These are phyloP conservation scores for Mucuna pruriens DNA, from an alignment of 306 rosid genomes.

Conservation along the genomic window DNA sequence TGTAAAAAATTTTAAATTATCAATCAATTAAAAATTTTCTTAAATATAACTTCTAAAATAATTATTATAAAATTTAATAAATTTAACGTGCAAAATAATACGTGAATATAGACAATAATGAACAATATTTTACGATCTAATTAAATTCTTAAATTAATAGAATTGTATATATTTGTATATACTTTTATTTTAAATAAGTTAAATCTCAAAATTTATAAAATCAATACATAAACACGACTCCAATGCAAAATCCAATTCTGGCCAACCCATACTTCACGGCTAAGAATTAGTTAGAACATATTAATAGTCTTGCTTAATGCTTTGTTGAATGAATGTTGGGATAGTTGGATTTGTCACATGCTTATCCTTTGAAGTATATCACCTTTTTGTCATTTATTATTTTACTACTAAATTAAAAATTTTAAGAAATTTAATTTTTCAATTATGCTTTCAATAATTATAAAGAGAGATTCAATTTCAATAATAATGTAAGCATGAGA, in stretches of 20 bases:
- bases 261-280: neutral
- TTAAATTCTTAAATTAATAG: no score
- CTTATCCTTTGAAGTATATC: neutral
- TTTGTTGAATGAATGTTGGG: neutral
- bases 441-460: no score
- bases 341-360: neutral
- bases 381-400: neutral
- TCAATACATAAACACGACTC: neutral
- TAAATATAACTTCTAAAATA: no score
- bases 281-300: neutral
- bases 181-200: neutral
- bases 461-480: no score
- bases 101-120: no score
- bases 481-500: no score
- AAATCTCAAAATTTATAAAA: neutral
- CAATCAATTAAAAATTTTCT: no score
- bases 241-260: neutral
- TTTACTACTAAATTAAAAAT: neutral
- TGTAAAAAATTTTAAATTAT: no score
- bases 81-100: no score
- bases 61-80: no score
- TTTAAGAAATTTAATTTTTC: neutral
- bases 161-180: no score
- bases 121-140: no score
- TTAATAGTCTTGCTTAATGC: neutral